These are phyloP conservation scores for Alternaria triticina DNA, from an alignment of 2,329 filamentous ascomycete species.

Conservation along the genomic window DNA sequence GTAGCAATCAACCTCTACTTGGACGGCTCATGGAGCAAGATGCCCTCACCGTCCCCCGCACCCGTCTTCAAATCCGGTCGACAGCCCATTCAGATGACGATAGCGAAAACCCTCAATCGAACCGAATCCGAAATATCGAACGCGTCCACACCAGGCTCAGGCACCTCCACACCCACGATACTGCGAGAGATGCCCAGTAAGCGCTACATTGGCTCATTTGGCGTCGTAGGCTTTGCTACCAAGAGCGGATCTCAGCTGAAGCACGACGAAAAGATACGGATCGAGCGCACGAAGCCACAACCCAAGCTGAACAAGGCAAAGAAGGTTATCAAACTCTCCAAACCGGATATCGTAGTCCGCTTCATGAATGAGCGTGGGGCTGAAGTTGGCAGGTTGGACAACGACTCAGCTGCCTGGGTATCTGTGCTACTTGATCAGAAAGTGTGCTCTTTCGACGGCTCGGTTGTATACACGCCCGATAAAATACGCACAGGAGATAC, in stretches of 20 bases:
- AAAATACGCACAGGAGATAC: conserved; percentile 88
- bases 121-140: conserved; percentile 34
- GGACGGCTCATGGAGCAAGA: conserved; percentile 66
- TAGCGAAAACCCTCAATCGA: conserved; percentile 31
- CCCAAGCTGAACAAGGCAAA: conserved; percentile 49
- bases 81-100: conserved; percentile 27
- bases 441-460: conserved; percentile 84
- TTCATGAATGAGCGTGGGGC: conserved; percentile 81
- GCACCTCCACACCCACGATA: conserved; percentile 22
- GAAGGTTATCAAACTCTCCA: conserved; percentile 64
- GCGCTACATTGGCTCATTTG: conserved; percentile 90
- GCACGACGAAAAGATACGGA: conserved; percentile 81
- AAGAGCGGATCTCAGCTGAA: conserved; percentile 77
- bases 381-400: conserved; percentile 85
- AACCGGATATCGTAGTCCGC: conserved; percentile 85
- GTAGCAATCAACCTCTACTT: conserved; percentile 68
- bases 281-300: conserved; percentile 83
- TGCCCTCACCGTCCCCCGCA: conserved; percentile 16
- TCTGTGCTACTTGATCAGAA: conserved; percentile 90
- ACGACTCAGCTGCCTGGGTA: conserved; percentile 89
- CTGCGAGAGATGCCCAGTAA: conserved; percentile 58
- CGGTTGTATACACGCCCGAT: conserved; percentile 88
- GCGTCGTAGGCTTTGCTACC: conserved; percentile 90
- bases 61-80: conserved; percentile 26
- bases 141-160: conserved; percentile 30